Evolutionary conservation across 768 basidiomycete species (phyloP), one percentile per base, ranked within the genome.

Genomic region (Leucocoprinus birnbaumii): DNA sequence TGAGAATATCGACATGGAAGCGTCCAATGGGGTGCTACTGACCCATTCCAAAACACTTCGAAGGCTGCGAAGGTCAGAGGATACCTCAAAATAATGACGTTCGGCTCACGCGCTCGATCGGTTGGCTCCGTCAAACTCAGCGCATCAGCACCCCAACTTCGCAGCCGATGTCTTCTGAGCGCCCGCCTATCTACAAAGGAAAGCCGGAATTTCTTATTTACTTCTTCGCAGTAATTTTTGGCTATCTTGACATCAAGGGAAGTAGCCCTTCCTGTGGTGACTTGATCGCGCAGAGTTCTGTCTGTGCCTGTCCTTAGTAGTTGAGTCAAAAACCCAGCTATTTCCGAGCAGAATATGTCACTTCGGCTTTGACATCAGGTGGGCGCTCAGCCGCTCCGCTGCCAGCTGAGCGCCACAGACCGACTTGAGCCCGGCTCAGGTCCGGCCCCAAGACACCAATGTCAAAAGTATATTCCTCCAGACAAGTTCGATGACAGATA

Each of bases 301-400:
- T 52, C 51, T 16, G 13, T 35, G 21, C 42, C 44, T 43, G 41
- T 38, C 31, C 31, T n/a, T 31, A 31, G 6, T 31, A 5, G 5
- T 44, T 44, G 21, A 24, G 31, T 26, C 27, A 18, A 35, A 26
- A 26, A 51, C 26, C 11, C 5, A 19, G 24, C n/a, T 52, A 44
- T 48, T 52, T 48, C 53, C 19, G 53, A 54, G 37, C 53, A 54
- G 53, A 54, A 54, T 40, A 48, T 22, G 53, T 48, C 53, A 54
- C 26, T 13, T 24, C 24, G 22, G 31, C 11, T 11, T 26, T 48
- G 24, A 47, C 53, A 47, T 26, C 11, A 11, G 31, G 31, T 11
- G 31, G 31, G 31, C 31, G 31, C 11, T 11, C 31, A 31, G 11
- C 31, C 16, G 19, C 42, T 10, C 31, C 42, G 43, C 51, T 19